Evolutionary conservation across 495 filamentous ascomycete genomes (phyloP).

Genomic region (Xylaria intraflava): DNA sequence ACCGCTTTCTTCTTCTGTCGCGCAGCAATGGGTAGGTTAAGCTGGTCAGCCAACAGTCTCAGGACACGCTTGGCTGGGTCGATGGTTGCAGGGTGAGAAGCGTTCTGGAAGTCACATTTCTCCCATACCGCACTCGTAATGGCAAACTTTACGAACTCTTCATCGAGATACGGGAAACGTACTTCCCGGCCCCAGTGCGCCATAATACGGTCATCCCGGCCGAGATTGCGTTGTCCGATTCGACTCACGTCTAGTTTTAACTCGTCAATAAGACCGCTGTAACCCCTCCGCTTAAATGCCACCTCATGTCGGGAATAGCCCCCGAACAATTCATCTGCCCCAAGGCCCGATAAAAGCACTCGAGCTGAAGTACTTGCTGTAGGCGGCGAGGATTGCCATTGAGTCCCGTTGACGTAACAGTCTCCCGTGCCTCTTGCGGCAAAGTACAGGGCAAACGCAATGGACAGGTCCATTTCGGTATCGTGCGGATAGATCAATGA

Average conservation of each 20-base stretch:
- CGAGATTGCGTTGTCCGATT: conserved; percentile 87
- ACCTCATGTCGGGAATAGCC: conserved; percentile 82
- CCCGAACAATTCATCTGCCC: conserved; percentile 92
- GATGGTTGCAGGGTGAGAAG: conserved; percentile 38
- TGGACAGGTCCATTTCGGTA: conserved; percentile 99
- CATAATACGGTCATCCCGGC: conserved; percentile 86
- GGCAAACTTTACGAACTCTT: conserved; percentile 75
- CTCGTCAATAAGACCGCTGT: conserved; percentile 68
- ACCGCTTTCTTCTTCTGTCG: conserved; percentile 86
- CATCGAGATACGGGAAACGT: conserved; percentile 88
- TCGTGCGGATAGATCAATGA: conserved; percentile 85
- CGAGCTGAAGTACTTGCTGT: conserved; percentile 58
- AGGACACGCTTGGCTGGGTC: conserved; percentile 78
- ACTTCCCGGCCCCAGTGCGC: conserved; percentile 85
- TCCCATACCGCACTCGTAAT: conserved; percentile 65
- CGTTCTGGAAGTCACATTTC: conserved; percentile 71
- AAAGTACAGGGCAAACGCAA: conserved; percentile 87
- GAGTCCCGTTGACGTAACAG: conserved; percentile 20
- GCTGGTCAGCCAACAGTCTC: conserved; percentile 64
- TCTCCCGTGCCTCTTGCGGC: conserved; percentile 71
- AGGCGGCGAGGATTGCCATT: conserved; percentile 37
- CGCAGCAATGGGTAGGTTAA: conserved; percentile 65
- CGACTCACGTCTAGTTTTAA: conserved; percentile 80
- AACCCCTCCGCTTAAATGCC: conserved; percentile 62
- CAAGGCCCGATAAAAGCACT: conserved; percentile 84